phyloP scores from a whole-genome alignment of 2,329 filamentous ascomycete genomes.

The Aspergillus glaucus region DNA sequence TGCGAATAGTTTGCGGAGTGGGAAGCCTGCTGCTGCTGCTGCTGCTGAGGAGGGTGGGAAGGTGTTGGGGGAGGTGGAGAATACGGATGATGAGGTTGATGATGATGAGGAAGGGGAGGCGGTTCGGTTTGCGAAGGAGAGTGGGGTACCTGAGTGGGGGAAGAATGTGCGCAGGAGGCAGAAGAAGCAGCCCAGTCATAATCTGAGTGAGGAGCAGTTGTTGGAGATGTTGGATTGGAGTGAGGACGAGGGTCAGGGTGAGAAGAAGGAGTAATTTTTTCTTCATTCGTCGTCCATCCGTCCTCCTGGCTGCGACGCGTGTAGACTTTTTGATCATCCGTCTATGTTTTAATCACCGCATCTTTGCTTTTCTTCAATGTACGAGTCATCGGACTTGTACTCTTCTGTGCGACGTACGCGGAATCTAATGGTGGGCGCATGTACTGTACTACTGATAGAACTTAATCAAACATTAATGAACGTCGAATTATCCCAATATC shows the following conservation, averaged over 20 bases:
- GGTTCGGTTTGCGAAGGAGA: constrained; percentile 35
- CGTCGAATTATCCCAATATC: no score
- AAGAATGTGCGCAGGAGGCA: constrained; percentile 65
- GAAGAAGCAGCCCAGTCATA: constrained; percentile 60
- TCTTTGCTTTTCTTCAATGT: no score
- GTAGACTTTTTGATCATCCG: no score
- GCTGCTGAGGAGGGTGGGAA: constrained; percentile 50
- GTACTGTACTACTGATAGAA: background rate
- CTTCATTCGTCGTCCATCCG: background rate
- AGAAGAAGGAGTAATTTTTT: constrained; percentile 10
- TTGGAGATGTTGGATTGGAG: constrained; percentile 60
- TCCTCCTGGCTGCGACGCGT: background rate
- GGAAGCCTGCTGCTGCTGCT: constrained; percentile 39
- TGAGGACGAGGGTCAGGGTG: constrained; percentile 25
- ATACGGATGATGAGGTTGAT: constrained; percentile 43
- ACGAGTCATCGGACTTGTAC: no score
- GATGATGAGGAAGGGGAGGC: constrained; percentile 36
- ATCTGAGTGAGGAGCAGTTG: constrained; percentile 69
- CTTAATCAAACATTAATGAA: background rate
- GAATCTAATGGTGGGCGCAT: background rate
- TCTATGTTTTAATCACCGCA: no score
- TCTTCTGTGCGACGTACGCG: no score
- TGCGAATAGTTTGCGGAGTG: constrained; percentile 58
- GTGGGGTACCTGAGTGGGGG: constrained; percentile 54
- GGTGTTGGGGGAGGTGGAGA: constrained; percentile 32